These are phyloP conservation scores for Geopyxis carbonaria DNA, from an alignment of 495 filamentous ascomycete genomes.

Conservation along the genomic window DNA sequence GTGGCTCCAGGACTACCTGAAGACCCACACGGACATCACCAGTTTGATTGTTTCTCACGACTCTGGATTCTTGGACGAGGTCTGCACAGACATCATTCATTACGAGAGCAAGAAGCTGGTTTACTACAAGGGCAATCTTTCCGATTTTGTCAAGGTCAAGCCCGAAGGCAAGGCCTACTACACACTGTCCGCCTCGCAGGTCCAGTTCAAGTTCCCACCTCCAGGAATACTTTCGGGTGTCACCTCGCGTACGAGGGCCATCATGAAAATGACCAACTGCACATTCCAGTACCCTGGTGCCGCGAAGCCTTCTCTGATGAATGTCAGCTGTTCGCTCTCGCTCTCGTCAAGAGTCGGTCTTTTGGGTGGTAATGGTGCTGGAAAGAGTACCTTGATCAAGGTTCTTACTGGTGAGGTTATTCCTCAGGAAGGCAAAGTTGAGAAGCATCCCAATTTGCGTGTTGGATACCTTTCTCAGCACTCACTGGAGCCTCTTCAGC, in stretches of 20 bases:
- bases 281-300: slow-evolving; percentile 81
- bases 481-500: slow-evolving; percentile 95
- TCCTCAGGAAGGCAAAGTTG: slow-evolving; percentile 71
- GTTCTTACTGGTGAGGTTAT: slow-evolving; percentile 89
- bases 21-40: slow-evolving; percentile 89
- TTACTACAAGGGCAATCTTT: slow-evolving; percentile 86
- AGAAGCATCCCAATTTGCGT: slow-evolving; percentile 97
- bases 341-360: slow-evolving; percentile 89
- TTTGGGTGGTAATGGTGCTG: slow-evolving; percentile 92
- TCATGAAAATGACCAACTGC: slow-evolving; percentile 84
- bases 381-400: slow-evolving; percentile 97
- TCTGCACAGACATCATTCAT: slow-evolving; percentile 98
- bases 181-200: slow-evolving; percentile 73
- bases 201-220: slow-evolving; percentile 94
- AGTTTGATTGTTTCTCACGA: slow-evolving; percentile 96
- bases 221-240: slow-evolving; percentile 89
- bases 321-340: slow-evolving; percentile 69
- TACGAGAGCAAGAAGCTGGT: slow-evolving; percentile 96
- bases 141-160: slow-evolving; percentile 74
- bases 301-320: slow-evolving; percentile 66
- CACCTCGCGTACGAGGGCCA: slow-evolving; percentile 81
- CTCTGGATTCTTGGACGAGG: slow-evolving; percentile 88
- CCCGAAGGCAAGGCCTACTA: slow-evolving; percentile 99
- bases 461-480: slow-evolving; percentile 99
- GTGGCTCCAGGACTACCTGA: slow-evolving; percentile 91